Conservation (phyloP, 805 yeast species). For the Grigorovia yakushimaensis region DNA sequence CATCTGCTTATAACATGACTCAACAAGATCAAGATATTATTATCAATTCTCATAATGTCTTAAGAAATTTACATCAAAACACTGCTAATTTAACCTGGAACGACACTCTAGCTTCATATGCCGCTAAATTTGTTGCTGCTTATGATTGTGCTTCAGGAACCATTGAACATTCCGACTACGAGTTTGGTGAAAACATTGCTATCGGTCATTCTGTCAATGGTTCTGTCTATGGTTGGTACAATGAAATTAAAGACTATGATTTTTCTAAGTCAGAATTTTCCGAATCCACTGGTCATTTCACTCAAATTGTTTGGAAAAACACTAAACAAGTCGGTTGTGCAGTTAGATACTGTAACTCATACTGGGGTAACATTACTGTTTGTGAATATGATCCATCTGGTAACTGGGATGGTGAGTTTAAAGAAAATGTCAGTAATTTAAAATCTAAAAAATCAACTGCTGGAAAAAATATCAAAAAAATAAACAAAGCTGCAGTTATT, state of each 20-base stretch:
- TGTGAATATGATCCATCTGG: slow-evolving; percentile 75
- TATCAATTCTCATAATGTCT: slow-evolving; percentile 25
- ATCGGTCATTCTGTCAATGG: slow-evolving; percentile 39
- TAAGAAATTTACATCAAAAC: slow-evolving; percentile 32
- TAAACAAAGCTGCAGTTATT: not conserved
- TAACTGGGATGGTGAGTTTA: slow-evolving; percentile 49
- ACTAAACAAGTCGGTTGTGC: slow-evolving; percentile 63
- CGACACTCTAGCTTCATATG: slow-evolving; percentile 36
- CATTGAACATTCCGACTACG: slow-evolving; percentile 45
- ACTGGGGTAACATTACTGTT: slow-evolving; percentile 53
- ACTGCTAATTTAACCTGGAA: slow-evolving; percentile 40
- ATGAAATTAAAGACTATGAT: slow-evolving; percentile 49
- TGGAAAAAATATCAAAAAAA: not conserved
- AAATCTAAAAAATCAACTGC: not conserved
- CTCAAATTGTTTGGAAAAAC: slow-evolving; percentile 67
- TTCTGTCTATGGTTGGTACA: slow-evolving; percentile 66
- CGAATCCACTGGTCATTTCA: slow-evolving; percentile 53
- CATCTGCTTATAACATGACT: slow-evolving; percentile 1
- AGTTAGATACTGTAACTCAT: slow-evolving; percentile 43
- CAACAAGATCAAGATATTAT: not conserved
- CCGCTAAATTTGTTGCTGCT: slow-evolving; percentile 39
- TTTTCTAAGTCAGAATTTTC: slow-evolving; percentile 40
- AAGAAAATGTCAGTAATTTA: slow-evolving; percentile 23
- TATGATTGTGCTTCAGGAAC: slow-evolving; percentile 48
- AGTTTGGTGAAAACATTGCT: slow-evolving; percentile 71